Evolutionary conservation across 352 stramenopile species (phyloP), one percentile per base, ranked within the genome.

Genomic region (Globisporangium ultimum): DNA sequence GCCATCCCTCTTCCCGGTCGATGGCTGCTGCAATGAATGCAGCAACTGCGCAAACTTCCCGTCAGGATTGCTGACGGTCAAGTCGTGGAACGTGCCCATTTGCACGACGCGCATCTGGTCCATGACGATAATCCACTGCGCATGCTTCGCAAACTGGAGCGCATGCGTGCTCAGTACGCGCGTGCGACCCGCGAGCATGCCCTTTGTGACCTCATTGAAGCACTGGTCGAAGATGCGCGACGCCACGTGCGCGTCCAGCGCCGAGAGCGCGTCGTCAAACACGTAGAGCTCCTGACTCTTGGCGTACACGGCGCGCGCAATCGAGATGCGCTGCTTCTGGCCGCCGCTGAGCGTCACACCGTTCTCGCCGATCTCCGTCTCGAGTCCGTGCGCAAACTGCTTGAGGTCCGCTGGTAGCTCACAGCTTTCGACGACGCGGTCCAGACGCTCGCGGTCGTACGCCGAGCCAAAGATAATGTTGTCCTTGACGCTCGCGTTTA

Each of bases 401-500:
- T 74, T 54, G 1, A 93, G 52, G 15, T 87, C 78, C 1, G 68
- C 63, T 10, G 76, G 62, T 1, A 93, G 56, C 55, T 87, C 78
- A 48, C 79, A 91, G 18, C 61, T 67, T 13, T 83, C 59, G 13
- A 93, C 62, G 20, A 89, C 77, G 0, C 66, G 67, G 36, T 80
- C 65, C 14, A 91, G 60, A 11, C 78, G 67, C 40, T 58, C 52
- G 1, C 55, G 57, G 48, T 91, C 67, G 20, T 76, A 49, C 34
- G 58, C 20, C 18, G 69, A 61, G 32, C 74, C 78, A 61, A 91
- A 98, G 6, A 97, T 45, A 52, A 98, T 97, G 63, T 98, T 98
- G 18, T 98, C 89, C 50, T 87, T 66, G n/a, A 98, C 70, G 34
- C 76, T 97, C 9, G 74, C 78, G 56, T 98, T 96, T 43, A 98